These are phyloP conservation scores for Rhizopus sp. DNA, from an alignment of 371 early-diverging fungal genomes.

Conservation along the genomic window DNA sequence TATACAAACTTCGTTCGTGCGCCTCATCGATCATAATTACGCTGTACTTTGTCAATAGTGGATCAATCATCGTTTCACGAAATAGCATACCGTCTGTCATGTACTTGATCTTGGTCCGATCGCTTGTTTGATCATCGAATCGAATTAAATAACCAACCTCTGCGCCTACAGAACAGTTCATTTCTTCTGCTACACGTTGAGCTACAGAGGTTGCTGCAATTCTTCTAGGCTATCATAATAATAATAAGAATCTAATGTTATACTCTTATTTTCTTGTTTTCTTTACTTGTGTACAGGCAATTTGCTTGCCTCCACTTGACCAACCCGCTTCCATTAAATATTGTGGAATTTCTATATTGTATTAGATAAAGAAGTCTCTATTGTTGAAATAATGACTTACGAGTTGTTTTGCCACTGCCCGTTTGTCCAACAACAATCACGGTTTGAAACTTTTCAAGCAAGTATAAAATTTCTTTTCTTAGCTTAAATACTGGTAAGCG, in stretches of 20 bases:
- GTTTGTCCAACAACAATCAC: conserved; percentile 65
- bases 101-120: conserved; percentile 78
- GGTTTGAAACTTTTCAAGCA: conserved; percentile 69
- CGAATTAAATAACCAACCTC: conserved; percentile 68
- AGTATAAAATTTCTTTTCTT: conserved; percentile 56
- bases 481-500: conserved; percentile 63
- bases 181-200: conserved; percentile 92
- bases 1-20: conserved; percentile 88
- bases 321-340: conserved; percentile 76
- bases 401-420: conserved; percentile 79
- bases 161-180: conserved; percentile 76
- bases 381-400: conserved; percentile 37
- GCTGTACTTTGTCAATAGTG: conserved; percentile 76
- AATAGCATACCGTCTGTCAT: conserved; percentile 93
- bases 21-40: conserved; percentile 94
- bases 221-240: conserved; percentile 79
- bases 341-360: conserved; percentile 71
- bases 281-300: conserved; percentile 78
- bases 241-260: not conserved
- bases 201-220: conserved; percentile 98
- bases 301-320: conserved; percentile 58
- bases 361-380: not conserved
- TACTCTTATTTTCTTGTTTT: not conserved
- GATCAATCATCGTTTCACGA: conserved; percentile 75
- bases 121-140: conserved; percentile 71